These are phyloP conservation scores for Zizania palustris DNA, from an alignment of 202 grass and related monocot species.

Conservation along the genomic window DNA sequence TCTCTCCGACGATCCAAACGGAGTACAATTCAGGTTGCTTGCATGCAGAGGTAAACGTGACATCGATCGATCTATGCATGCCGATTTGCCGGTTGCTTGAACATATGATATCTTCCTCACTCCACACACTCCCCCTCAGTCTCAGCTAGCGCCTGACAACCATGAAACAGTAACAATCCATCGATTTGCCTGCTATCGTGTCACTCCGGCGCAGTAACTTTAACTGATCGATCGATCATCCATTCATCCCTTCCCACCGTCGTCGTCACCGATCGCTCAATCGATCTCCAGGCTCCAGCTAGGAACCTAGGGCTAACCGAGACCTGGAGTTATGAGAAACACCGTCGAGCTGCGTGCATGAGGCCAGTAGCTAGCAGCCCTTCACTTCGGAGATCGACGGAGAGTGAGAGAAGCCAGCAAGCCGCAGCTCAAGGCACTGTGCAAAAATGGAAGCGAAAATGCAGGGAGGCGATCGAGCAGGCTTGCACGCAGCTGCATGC, in stretches of 20 bases:
- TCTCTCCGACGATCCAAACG: too few species aligned
- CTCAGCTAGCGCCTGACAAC: slow-evolving; percentile 1
- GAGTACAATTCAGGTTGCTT: too few species aligned
- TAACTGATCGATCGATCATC: not conserved
- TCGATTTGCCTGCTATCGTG: slow-evolving; percentile 20
- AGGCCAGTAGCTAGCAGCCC: too few species aligned
- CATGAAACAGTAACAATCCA: slow-evolving; percentile 17
- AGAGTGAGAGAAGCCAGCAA: too few species aligned
- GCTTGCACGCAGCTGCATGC: too few species aligned
- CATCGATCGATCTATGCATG: too few species aligned
- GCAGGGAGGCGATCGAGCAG: slow-evolving; percentile 1
- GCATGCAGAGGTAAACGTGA: too few species aligned
- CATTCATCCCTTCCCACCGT: too few species aligned
- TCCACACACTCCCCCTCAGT: too few species aligned
- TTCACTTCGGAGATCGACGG: not conserved
- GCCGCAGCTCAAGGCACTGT: slow-evolving; percentile 21
- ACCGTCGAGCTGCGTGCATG: too few species aligned
- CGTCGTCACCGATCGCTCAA: not conserved
- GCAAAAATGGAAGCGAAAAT: slow-evolving; percentile 59
- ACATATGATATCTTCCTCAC: not conserved
- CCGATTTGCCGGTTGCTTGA: not conserved
- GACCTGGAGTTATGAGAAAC: too few species aligned
- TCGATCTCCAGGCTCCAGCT: not conserved
- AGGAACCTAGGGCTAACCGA: too few species aligned
- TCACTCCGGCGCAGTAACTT: not conserved